Conservation (phyloP, 2,329 filamentous ascomycete genomes). For the Macroventuria anomochaeta region DNA sequence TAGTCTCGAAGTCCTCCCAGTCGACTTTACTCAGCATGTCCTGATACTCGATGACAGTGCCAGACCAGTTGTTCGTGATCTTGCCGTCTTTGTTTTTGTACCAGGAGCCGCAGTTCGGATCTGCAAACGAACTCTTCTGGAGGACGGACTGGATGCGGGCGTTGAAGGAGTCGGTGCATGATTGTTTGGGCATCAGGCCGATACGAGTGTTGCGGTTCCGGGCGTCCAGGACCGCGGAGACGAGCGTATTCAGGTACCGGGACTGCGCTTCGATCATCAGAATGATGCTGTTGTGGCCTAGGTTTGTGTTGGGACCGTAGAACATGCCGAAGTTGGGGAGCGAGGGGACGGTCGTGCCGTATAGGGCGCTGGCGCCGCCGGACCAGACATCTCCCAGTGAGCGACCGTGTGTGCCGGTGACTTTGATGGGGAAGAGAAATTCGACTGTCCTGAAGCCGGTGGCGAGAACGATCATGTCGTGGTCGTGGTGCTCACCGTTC, state of each 20-base stretch:
- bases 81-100: conserved; percentile 62
- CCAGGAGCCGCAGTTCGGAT: conserved; percentile 62
- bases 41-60: conserved; percentile 64
- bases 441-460: conserved; percentile 66
- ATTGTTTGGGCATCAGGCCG: conserved; percentile 53
- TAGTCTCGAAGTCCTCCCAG: conserved; percentile 55
- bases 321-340: conserved; percentile 65
- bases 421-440: conserved; percentile 64
- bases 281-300: conserved; percentile 64
- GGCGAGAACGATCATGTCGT: conserved; percentile 64
- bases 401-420: conserved; percentile 55
- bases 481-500: conserved; percentile 52
- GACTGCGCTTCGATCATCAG: conserved; percentile 68
- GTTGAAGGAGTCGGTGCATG: conserved; percentile 55
- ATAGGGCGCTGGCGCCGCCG: conserved; percentile 58
- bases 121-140: conserved; percentile 57
- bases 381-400: conserved; percentile 60
- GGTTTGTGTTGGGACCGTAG: conserved; percentile 64
- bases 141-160: conserved; percentile 55
- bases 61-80: conserved; percentile 65
- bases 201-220: conserved; percentile 50
- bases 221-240: conserved; percentile 58
- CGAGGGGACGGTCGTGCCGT: conserved; percentile 59
- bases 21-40: conserved; percentile 51
- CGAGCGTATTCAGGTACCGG: conserved; percentile 60